Evolutionary conservation across 2,329 filamentous ascomycete genomes (phyloP).

Genomic region (Exutisphaerella laricina): DNA sequence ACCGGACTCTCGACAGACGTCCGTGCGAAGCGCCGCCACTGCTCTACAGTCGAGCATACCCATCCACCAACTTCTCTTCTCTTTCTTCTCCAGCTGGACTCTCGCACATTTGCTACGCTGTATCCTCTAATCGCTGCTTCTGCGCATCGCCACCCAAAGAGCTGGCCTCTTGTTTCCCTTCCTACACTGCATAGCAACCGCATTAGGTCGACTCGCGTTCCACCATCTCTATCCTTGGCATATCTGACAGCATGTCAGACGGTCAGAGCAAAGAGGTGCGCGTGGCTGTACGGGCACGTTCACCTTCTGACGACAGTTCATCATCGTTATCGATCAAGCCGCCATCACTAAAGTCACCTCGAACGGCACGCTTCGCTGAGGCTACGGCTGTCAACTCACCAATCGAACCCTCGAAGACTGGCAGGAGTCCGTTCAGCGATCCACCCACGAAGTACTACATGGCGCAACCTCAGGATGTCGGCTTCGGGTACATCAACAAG

Average conservation of each 20-base stretch:
- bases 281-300: constrained; percentile 36
- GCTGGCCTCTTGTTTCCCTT: constrained; percentile 30
- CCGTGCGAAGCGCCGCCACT: constrained; percentile 24
- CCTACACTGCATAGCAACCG: constrained; percentile 21
- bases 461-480: constrained; percentile 70
- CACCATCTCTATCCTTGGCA: constrained; percentile 25
- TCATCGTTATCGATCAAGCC: constrained; percentile 23
- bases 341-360: constrained; percentile 44
- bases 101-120: constrained; percentile 13
- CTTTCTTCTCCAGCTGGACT: constrained; percentile 20
- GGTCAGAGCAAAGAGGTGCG: constrained; percentile 41
- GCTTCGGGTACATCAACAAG: constrained; percentile 78
- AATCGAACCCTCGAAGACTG: constrained; percentile 51
- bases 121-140: constrained; percentile 17
- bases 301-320: constrained; percentile 32
- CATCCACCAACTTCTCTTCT: constrained; percentile 5
- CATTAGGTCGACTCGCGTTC: constrained; percentile 27
- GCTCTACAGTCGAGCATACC: constrained; percentile 4
- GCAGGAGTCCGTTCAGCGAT: constrained; percentile 54
- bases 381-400: constrained; percentile 75
- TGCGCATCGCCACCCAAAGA: constrained; percentile 23
- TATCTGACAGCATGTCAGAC: constrained; percentile 41
- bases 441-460: constrained; percentile 51
- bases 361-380: constrained; percentile 74
- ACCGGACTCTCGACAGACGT: constrained; percentile 10